Percentiles rank a stretch among this genome's conserved stretches.
Conservation (phyloP, 1,139 yeast genomes). For the Candida sanyaensis region DNA sequence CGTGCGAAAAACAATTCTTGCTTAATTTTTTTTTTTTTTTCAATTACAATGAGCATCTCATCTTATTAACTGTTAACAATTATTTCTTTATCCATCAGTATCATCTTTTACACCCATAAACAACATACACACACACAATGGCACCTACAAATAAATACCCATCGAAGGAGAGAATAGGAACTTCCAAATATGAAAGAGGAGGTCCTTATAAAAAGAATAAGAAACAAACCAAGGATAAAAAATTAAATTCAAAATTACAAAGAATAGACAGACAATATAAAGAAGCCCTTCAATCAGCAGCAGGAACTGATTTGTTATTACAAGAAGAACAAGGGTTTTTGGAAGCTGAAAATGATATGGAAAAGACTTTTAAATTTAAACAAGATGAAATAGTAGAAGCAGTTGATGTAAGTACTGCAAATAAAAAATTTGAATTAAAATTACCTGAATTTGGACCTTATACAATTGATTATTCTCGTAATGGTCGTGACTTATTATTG, state of each 20-base stretch:
- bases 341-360: conserved; percentile 89
- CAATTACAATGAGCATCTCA: neutral
- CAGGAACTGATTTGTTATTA: conserved; percentile 80
- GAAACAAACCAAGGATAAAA: conserved; percentile 51
- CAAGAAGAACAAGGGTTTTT: conserved; percentile 84
- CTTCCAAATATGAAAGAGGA: conserved; percentile 18
- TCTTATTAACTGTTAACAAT: neutral
- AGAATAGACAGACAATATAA: conserved; percentile 72
- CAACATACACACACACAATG: neutral
- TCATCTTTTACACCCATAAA: no score
- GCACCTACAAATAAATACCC: neutral
- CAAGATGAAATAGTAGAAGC: conserved; percentile 77
- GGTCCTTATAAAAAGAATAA: conserved; percentile 6
- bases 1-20: neutral
- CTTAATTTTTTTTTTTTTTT: conserved; percentile 3
- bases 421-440: conserved; percentile 73
- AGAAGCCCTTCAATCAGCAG: conserved; percentile 79
- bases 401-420: conserved; percentile 79
- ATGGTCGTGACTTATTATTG: conserved; percentile 81
- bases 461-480: conserved; percentile 74
- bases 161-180: conserved; percentile 20
- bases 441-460: conserved; percentile 88
- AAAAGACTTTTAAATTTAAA: conserved; percentile 79
- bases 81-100: no score
- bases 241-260: conserved; percentile 64